Evolutionary conservation across 371 early-diverging fungal species (phyloP), one percentile per base, ranked within the genome.

Genomic region (Chytridium lagenaria): DNA sequence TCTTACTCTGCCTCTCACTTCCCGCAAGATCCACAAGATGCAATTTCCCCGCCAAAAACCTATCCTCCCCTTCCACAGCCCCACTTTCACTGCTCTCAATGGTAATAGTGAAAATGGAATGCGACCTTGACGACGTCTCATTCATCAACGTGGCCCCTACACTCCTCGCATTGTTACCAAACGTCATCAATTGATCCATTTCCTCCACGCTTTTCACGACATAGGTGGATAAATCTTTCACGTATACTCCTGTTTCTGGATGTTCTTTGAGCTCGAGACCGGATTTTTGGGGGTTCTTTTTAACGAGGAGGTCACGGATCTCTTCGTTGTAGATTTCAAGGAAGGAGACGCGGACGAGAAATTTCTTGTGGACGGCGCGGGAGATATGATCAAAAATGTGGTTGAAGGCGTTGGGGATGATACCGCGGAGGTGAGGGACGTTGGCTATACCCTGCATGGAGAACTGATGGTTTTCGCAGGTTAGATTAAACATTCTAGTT

Each of bases 281-380:
- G 22, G 15, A 19, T 26, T 31, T 15, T n/a, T n/a, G n/a, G 69
- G 59, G 50, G 52, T 87, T 92, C 89, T 3, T 16, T 30, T 71
- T 75, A 33, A 75, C 71, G 37, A 96, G 84, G 71, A 97, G 77
- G 77, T 97, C 97, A 61, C 89, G 89, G 36, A 96, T 91, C 68
- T 90, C 88, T 78, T 96, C 97, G 81, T 96, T 96, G 85, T 97
- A 97, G 59, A 97, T 93, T 75, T 96, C 96, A 50, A 93, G 86
- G 70, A 92, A 94, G 0, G 93, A 92, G 7, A 91, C 93, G 38
- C 88, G 85, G 77, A 92, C 92, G 7, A 92, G 80, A 70, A 90
- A 93, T 81, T 87, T 87, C 81, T 78, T 86, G 67, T 79, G 77
- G 52, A 63, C 70, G 44, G 79, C 73, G 5, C 77, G 77, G 7